Percentiles rank a stretch among this genome's conserved stretches.
Evolutionary conservation across 352 stramenopile genomes (phyloP).

Genomic region (Phytopythium chamaehyphon): DNA sequence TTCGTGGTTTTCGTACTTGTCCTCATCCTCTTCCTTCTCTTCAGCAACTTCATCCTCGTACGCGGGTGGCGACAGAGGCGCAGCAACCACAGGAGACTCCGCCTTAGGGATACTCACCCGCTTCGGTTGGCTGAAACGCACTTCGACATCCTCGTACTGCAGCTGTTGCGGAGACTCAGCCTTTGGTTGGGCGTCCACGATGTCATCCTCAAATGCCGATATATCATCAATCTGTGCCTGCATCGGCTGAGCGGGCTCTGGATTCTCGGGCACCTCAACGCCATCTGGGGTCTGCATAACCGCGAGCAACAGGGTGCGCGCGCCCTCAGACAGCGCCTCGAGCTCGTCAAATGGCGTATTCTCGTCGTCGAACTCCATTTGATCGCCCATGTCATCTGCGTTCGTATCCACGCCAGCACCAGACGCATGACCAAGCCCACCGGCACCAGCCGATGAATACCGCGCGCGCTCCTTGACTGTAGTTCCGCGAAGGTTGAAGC

Average conservation of each 20-base stretch:
- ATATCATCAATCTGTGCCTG: slow-evolving; percentile 9
- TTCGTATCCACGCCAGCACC: slow-evolving; percentile 46
- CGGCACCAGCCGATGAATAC: slow-evolving; percentile 19
- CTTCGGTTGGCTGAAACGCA: not conserved
- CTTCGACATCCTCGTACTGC: not conserved
- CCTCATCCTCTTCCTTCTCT: slow-evolving; percentile 8
- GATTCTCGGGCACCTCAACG: slow-evolving; percentile 41
- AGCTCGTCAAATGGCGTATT: slow-evolving; percentile 83
- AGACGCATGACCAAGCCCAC: slow-evolving; percentile 13
- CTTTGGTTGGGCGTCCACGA: slow-evolving; percentile 11
- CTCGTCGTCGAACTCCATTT: slow-evolving; percentile 67
- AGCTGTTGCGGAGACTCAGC: slow-evolving; percentile 5
- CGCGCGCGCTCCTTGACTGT: slow-evolving; percentile 45
- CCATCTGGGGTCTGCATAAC: slow-evolving; percentile 87
- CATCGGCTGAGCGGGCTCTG: not conserved
- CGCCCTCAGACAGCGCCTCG: slow-evolving; percentile 81
- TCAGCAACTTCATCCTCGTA: slow-evolving; percentile 22
- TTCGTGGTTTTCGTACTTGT: slow-evolving; percentile 6
- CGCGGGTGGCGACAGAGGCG: not conserved
- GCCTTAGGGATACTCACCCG: not conserved
- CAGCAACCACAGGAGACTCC: not conserved
- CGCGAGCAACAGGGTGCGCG: slow-evolving; percentile 75
- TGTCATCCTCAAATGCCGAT: slow-evolving; percentile 36
- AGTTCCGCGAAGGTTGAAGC: slow-evolving; percentile 82
- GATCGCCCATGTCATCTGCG: slow-evolving; percentile 1